Conservation (phyloP, 2,329 filamentous ascomycete genomes). For the Fusarium mundagurra region DNA sequence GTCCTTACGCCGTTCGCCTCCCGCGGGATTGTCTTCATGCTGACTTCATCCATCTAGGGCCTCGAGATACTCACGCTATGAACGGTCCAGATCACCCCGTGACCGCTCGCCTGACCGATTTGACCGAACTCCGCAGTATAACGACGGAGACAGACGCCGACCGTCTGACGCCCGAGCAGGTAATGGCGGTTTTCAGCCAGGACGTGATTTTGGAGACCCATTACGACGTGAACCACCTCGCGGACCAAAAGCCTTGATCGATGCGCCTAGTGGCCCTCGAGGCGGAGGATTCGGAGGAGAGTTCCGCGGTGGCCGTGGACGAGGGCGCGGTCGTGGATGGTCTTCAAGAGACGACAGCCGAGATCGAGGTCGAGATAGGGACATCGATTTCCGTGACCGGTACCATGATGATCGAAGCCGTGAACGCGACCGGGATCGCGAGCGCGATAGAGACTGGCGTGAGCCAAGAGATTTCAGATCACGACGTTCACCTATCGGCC, state of each 20-base stretch:
- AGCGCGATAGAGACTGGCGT: slow-evolving; percentile 60
- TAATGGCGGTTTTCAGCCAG: slow-evolving; percentile 67
- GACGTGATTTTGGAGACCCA: slow-evolving; percentile 68
- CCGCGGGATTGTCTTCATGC: background rate
- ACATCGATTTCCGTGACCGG: slow-evolving; percentile 67
- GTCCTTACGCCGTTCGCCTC: background rate
- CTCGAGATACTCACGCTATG: slow-evolving; percentile 67
- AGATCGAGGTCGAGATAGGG: slow-evolving; percentile 68
- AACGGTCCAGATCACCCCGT: slow-evolving; percentile 71
- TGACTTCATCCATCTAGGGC: slow-evolving; percentile 57
- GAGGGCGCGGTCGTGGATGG: slow-evolving; percentile 68
- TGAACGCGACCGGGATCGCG: slow-evolving; percentile 67
- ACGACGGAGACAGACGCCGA: slow-evolving; percentile 74
- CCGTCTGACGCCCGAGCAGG: slow-evolving; percentile 69
- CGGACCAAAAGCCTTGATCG: slow-evolving; percentile 81
- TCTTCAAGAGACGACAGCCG: slow-evolving; percentile 68
- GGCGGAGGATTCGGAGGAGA: slow-evolving; percentile 74
- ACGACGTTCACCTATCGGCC: slow-evolving; percentile 67
- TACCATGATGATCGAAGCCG: slow-evolving; percentile 69
- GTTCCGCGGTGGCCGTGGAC: slow-evolving; percentile 62
- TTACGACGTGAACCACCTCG: slow-evolving; percentile 77
- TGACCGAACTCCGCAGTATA: slow-evolving; percentile 63
- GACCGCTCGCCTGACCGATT: slow-evolving; percentile 77
- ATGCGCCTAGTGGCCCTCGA: slow-evolving; percentile 73
- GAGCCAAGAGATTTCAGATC: slow-evolving; percentile 51